Conservation (phyloP, 495 filamentous ascomycete genomes). For the Hyaloscypha finlandica region DNA sequence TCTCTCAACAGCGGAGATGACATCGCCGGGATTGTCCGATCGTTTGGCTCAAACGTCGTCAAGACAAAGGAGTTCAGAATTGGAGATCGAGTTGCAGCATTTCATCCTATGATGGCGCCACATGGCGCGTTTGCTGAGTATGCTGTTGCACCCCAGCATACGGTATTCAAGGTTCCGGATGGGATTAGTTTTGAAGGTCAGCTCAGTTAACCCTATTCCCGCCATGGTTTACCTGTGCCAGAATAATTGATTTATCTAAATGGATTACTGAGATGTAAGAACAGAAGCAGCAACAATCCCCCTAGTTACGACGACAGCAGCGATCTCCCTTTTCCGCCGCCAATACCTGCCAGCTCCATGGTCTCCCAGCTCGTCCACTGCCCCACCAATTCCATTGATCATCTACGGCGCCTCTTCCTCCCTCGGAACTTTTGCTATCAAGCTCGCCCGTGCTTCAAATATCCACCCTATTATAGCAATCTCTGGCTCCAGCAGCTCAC, state of each 20-base stretch:
- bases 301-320: slow-evolving; percentile 70
- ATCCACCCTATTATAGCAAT: slow-evolving; percentile 74
- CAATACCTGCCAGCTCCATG: slow-evolving; percentile 66
- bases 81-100: slow-evolving; percentile 82
- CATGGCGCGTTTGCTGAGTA: slow-evolving; percentile 72
- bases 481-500: slow-evolving; percentile 58
- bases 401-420: slow-evolving; percentile 63
- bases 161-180: slow-evolving; percentile 44
- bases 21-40: slow-evolving; percentile 78
- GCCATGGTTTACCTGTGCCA: slow-evolving; percentile 58
- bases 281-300: slow-evolving; percentile 74
- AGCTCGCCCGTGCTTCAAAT: slow-evolving; percentile 62
- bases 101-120: slow-evolving; percentile 60
- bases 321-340: slow-evolving; percentile 57
- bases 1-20: slow-evolving; percentile 90
- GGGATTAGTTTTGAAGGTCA: slow-evolving; percentile 43
- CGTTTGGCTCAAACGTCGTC: slow-evolving; percentile 74
- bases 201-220: slow-evolving; percentile 38
- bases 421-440: slow-evolving; percentile 67
- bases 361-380: slow-evolving; percentile 41
- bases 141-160: slow-evolving; percentile 53
- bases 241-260: slow-evolving; percentile 22
- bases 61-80: slow-evolving; percentile 55
- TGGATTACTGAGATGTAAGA: slow-evolving; percentile 51
- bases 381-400: slow-evolving; percentile 50